A percentile compares a stretch with the other conserved stretches of the same genome.
phyloP scores from a whole-genome alignment of 768 basidiomycete genomes.

The Crepidotus variabilis region DNA sequence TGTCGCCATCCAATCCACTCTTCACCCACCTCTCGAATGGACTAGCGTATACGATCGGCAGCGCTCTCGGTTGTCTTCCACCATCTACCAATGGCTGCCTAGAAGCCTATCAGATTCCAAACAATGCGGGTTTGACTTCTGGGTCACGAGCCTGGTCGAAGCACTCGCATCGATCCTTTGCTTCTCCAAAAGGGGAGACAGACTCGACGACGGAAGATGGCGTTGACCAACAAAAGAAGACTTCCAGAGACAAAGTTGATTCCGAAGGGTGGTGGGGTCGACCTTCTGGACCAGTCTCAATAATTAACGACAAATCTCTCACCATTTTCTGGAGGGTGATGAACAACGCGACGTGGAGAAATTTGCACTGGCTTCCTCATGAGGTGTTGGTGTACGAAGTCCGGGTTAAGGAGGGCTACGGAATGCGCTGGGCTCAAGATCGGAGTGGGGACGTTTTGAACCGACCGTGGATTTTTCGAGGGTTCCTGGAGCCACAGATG shows the following conservation, averaged over 20 bases:
- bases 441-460: constrained; percentile 17
- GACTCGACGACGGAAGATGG: no score
- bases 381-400: constrained; percentile 59
- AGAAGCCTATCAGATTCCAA: constrained; percentile 45
- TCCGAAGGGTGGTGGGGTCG: constrained; percentile 56
- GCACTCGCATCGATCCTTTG: constrained; percentile 53
- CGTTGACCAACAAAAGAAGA: neutral
- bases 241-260: constrained; percentile 8
- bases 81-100: constrained; percentile 49
- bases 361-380: constrained; percentile 66
- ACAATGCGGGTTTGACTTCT: constrained; percentile 46
- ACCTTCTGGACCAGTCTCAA: constrained; percentile 47
- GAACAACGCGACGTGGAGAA: constrained; percentile 52
- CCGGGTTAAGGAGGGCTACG: constrained; percentile 57
- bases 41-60: constrained; percentile 57
- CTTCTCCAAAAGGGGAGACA: constrained; percentile 6
- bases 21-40: constrained; percentile 45
- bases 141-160: constrained; percentile 69
- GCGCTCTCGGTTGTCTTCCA: constrained; percentile 48
- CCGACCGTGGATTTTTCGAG: constrained; percentile 52
- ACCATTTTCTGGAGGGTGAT: constrained; percentile 51
- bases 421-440: constrained; percentile 65
- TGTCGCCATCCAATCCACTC: constrained; percentile 26
- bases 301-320: constrained; percentile 51
- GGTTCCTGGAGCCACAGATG: constrained; percentile 69